A percentile compares a stretch with the other conserved stretches of the same genome.
Conservation (phyloP, 345 rosid genomes). For the Zanthoxylum bungeanum region DNA sequence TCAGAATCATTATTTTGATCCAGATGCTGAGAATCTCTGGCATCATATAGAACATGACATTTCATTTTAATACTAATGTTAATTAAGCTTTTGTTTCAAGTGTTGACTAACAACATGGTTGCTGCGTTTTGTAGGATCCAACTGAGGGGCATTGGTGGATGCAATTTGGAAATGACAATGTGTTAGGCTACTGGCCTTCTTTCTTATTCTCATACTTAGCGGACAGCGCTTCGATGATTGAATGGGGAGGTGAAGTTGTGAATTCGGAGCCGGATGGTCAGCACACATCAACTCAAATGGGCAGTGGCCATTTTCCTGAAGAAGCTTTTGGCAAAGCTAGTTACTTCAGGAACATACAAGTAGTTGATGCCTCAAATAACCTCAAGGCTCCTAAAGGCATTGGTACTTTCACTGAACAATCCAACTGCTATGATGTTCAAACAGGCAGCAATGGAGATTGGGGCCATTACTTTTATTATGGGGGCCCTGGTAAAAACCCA, state of each 20-base stretch:
- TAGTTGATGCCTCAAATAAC: conserved; percentile 84
- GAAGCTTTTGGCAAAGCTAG: conserved; percentile 95
- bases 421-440: conserved; percentile 92
- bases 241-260: conserved; percentile 99
- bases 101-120: not conserved
- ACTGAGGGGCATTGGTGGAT: conserved; percentile 99
- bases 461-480: conserved; percentile 97
- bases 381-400: conserved; percentile 88
- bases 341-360: conserved; percentile 87
- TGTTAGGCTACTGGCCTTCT: conserved; percentile 93
- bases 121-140: conserved; percentile 53
- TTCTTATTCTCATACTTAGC: conserved; percentile 92
- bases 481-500: conserved; percentile 88
- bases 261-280: conserved; percentile 80
- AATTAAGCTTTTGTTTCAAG: not conserved
- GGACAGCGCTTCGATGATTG: conserved; percentile 91
- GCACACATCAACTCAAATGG: conserved; percentile 97
- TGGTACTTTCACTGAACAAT: conserved; percentile 90
- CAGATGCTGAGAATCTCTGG: conserved; percentile 19
- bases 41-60: not conserved
- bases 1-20: conserved; percentile 23
- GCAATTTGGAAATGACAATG: conserved; percentile 90
- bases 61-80: not conserved
- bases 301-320: conserved; percentile 88
- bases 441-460: conserved; percentile 85